Conservation (phyloP, 2,329 filamentous ascomycete genomes). For the Ceratocystis eucalypticola region DNA sequence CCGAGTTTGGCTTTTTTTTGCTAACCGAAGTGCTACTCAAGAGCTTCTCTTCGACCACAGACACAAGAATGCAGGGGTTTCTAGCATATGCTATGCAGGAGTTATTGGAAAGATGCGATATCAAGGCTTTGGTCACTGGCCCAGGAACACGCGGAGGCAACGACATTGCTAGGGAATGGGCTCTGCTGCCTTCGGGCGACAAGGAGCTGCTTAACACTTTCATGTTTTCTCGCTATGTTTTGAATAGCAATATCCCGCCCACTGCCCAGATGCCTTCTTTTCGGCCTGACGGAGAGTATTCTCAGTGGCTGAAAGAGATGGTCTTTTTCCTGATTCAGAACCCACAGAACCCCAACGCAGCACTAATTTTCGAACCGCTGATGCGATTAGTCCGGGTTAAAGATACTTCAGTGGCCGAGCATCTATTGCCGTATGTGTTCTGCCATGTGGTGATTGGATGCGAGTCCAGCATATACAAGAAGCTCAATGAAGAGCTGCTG, state of each 20-base stretch:
- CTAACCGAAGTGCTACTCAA: slow-evolving; percentile 81
- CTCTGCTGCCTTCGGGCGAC: slow-evolving; percentile 59
- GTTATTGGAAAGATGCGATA: slow-evolving; percentile 62
- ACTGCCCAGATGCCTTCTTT: slow-evolving; percentile 37
- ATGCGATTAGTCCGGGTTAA: slow-evolving; percentile 72
- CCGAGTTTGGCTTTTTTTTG: slow-evolving; percentile 73
- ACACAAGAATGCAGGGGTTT: slow-evolving; percentile 77
- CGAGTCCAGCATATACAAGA: not conserved
- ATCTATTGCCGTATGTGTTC: slow-evolving; percentile 75
- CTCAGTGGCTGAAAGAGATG: slow-evolving; percentile 67
- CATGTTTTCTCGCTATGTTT: slow-evolving; percentile 65
- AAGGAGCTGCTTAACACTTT: slow-evolving; percentile 81
- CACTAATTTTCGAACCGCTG: slow-evolving; percentile 67
- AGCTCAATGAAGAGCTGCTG: slow-evolving; percentile 48
- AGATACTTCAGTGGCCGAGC: slow-evolving; percentile 73
- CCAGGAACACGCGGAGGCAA: slow-evolving; percentile 35
- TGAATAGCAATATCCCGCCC: slow-evolving; percentile 47
- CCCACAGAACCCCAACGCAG: slow-evolving; percentile 58
- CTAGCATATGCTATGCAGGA: slow-evolving; percentile 93
- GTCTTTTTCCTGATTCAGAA: slow-evolving; percentile 71
- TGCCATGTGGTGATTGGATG: slow-evolving; percentile 65
- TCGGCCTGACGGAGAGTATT: slow-evolving; percentile 36
- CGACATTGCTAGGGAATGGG: slow-evolving; percentile 60
- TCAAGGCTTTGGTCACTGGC: slow-evolving; percentile 40
- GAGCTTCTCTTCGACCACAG: slow-evolving; percentile 79